These are phyloP conservation scores for Cyclotella choctawhatcheeana DNA, from an alignment of 108 stramenopile species.

Conservation along the genomic window DNA sequence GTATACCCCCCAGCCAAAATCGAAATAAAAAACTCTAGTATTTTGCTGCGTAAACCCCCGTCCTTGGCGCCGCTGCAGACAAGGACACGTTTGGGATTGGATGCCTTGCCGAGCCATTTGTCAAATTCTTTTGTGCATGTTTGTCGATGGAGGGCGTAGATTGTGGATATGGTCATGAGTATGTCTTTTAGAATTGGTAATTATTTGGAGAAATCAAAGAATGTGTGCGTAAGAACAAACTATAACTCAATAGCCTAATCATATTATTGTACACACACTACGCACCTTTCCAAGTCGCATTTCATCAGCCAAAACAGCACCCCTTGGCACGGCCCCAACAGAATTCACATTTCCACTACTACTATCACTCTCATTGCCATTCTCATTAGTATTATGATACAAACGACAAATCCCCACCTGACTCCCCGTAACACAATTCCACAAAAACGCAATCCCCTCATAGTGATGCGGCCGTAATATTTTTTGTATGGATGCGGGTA, in stretches of 20 bases:
- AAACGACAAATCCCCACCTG: conserved; percentile 20
- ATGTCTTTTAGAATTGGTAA: no score
- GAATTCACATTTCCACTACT: background rate
- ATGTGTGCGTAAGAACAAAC: no score
- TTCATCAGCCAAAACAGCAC: conserved; percentile 93
- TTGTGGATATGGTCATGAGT: conserved; percentile 87
- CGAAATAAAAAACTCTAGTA: no score
- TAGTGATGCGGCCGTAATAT: conserved; percentile 70
- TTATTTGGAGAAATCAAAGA: no score
- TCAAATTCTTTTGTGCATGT: conserved; percentile 91
- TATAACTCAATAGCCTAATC: no score
- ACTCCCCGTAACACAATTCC: conserved; percentile 76
- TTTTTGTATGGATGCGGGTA: conserved; percentile 53
- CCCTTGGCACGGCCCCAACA: no score
- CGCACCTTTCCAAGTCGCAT: conserved; percentile 86
- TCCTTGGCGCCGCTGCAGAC: conserved; percentile 72
- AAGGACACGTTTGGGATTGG: conserved; percentile 77
- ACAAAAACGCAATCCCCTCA: conserved; percentile 71
- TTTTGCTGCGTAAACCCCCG: no score
- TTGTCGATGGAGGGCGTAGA: conserved; percentile 67
- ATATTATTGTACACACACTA: no score
- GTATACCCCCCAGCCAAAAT: no score
- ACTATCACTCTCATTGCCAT: background rate
- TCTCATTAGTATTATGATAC: background rate
- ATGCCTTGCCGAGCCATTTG: conserved; percentile 87